Evolutionary conservation across 129 eudicot species (phyloP), one percentile per base, ranked within the genome.

Genomic region (Saussurea involucrata): DNA sequence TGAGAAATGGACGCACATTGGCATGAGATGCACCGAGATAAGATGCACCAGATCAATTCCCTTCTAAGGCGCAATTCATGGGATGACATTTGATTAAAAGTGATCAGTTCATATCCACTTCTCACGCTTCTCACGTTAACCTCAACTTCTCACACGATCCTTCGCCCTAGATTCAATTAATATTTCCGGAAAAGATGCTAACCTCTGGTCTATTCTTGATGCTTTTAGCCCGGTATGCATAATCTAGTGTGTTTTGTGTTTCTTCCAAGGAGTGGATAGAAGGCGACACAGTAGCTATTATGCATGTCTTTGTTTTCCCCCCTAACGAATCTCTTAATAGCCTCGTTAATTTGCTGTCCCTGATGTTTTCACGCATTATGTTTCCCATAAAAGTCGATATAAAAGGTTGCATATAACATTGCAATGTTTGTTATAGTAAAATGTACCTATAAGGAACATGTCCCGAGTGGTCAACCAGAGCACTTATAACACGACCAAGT

Each of bases 181-280:
- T 4, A 31, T 25, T 22, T 64, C 4, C 17, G 10, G 11, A 53
- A 44, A 80, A 12, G n/a, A n/a, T 15, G 79, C 76, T 68, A 82
- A 88, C 93, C 93, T 88, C 93, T 20, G 93, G 93, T 65, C 84
- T 79, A 77, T 88, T 88, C 81, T 82, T 88, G 69, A 88, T 88
- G 82, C 84, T 88, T 80, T 88, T 88, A n/a, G 93, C 93, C 15
- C 88, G 81, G 65, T 78, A 66, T 5, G 93, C 93, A 67, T 88
- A 88, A 76, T 88, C 93, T 61, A 88, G 76, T 15, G 88, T 84
- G 72, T 76, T 84, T 34, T 81, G 88, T 63, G 93, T 83, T 78
- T 88, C 93, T 82, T 88, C 93, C 75, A 84, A 34, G 24, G 85
- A 88, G 68, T 74, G 66, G 27, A 84, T 18, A 61, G 93, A 84